Conservation (phyloP, 345 rosid genomes). For the Hibiscus syriacus region DNA sequence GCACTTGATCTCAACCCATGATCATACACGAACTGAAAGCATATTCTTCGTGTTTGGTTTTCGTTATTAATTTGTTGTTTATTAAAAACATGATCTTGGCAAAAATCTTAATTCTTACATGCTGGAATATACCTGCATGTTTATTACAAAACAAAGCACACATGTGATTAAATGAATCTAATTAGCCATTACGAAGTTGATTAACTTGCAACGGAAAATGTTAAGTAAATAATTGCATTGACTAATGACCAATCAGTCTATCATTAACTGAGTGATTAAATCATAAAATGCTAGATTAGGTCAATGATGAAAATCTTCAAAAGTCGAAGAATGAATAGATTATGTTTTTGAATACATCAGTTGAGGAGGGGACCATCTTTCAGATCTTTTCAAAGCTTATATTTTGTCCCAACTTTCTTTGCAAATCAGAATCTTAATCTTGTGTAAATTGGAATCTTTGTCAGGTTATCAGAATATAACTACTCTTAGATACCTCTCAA, state of each 20-base stretch:
- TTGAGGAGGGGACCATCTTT: slow-evolving; percentile 15
- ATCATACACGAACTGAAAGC: slow-evolving; percentile 3
- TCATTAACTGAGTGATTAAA: no score
- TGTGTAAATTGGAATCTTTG: slow-evolving; percentile 37
- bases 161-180: slow-evolving; percentile 3
- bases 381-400: slow-evolving; percentile 28
- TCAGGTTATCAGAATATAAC: slow-evolving; percentile 44
- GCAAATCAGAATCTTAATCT: slow-evolving; percentile 55
- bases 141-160: not conserved
- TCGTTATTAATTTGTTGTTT: slow-evolving; percentile 10
- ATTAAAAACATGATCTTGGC: slow-evolving; percentile 38
- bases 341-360: not conserved
- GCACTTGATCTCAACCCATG: slow-evolving; percentile 29
- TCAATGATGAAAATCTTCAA: no score
- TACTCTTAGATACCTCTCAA: slow-evolving; percentile 21
- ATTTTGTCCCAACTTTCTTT: slow-evolving; percentile 31
- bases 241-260: not conserved
- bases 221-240: not conserved
- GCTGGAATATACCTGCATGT: not conserved
- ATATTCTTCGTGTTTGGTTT: slow-evolving; percentile 15
- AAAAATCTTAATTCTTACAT: slow-evolving; percentile 22
- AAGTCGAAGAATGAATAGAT: no score
- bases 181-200: not conserved
- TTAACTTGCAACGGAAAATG: not conserved
- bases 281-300: no score